These are phyloP conservation scores for Ophiostoma tasmaniense DNA, from an alignment of 2,329 filamentous ascomycete species.

Conservation along the genomic window DNA sequence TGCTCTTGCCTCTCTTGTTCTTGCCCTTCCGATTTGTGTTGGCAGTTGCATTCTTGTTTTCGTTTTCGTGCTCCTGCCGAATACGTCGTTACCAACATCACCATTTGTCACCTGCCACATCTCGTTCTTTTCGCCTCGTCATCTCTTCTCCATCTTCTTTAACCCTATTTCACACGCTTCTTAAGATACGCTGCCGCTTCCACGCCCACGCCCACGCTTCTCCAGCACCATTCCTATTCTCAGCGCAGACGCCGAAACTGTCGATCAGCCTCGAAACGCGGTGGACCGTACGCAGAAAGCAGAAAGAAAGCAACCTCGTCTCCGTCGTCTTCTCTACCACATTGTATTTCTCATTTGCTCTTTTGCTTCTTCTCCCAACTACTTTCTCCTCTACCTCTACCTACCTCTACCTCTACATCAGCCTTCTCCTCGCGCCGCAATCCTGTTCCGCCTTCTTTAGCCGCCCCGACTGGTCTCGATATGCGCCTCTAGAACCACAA, in stretches of 20 bases:
- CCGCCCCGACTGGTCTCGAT: conserved; percentile 19
- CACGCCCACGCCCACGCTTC: not conserved
- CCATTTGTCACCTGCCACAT: not conserved
- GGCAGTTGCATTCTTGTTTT: not conserved
- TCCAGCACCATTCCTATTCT: not conserved
- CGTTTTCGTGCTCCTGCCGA: not conserved
- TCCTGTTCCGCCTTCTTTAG: conserved; percentile 4
- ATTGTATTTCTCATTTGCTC: not conserved
- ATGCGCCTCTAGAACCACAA: conserved; percentile 15
- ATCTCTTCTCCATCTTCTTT: not conserved
- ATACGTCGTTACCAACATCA: not conserved
- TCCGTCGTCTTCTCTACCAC: not conserved
- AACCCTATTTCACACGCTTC: not conserved
- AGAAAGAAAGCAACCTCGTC: not conserved
- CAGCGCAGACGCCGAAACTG: conserved; percentile 28
- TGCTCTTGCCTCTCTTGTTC: not conserved
- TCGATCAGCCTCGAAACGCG: conserved; percentile 33
- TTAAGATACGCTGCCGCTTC: no score
- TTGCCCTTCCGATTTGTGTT: not conserved
- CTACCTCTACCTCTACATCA: not conserved
- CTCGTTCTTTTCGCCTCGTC: not conserved
- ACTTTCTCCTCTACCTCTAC: not conserved
- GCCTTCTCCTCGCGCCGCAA: not conserved
- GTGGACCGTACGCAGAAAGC: not conserved
- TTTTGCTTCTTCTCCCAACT: not conserved